phyloP scores from a whole-genome alignment of 495 filamentous ascomycete species.

The Lepraria neglecta region DNA sequence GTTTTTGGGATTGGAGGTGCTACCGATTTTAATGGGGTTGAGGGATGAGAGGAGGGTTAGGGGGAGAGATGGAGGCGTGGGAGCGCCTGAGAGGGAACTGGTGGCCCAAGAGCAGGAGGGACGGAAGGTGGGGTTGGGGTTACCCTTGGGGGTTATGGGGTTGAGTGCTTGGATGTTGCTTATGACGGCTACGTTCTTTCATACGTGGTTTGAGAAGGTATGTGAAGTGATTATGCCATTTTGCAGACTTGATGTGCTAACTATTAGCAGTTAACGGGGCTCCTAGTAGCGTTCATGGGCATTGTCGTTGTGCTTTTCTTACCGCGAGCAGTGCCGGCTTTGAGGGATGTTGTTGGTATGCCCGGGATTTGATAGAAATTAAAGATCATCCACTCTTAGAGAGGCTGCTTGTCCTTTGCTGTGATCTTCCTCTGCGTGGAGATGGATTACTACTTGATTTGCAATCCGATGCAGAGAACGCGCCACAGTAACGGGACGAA shows the following conservation, averaged over 20 bases:
- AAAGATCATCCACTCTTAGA: not conserved
- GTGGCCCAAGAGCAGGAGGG: not conserved
- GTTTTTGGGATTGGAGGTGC: slow-evolving; percentile 48
- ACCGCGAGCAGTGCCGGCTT: slow-evolving; percentile 55
- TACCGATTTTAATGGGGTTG: slow-evolving; percentile 56
- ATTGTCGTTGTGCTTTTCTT: slow-evolving; percentile 72
- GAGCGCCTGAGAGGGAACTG: slow-evolving; percentile 51
- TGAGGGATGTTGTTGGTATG: slow-evolving; percentile 64
- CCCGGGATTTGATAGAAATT: slow-evolving; percentile 56
- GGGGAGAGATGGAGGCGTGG: slow-evolving; percentile 72
- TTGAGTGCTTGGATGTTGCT: slow-evolving; percentile 13
- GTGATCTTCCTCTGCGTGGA: not conserved
- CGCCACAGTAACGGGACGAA: too few species aligned
- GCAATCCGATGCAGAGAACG: too few species aligned
- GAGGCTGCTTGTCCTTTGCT: not conserved
- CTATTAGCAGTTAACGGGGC: slow-evolving; percentile 47
- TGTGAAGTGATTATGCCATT: slow-evolving; percentile 19
- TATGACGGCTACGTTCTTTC: slow-evolving; percentile 48
- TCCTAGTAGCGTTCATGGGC: slow-evolving; percentile 59
- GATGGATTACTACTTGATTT: too few species aligned
- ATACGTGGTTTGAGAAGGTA: slow-evolving; percentile 98
- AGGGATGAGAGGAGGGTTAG: slow-evolving; percentile 74
- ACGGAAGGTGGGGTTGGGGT: slow-evolving; percentile 7
- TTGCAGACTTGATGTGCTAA: slow-evolving; percentile 24
- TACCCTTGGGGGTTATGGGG: not conserved